Evolutionary conservation across 1,284 basidiomycete species (phyloP), one percentile per base, ranked within the genome.

Genomic region (Earliella scabrosa): DNA sequence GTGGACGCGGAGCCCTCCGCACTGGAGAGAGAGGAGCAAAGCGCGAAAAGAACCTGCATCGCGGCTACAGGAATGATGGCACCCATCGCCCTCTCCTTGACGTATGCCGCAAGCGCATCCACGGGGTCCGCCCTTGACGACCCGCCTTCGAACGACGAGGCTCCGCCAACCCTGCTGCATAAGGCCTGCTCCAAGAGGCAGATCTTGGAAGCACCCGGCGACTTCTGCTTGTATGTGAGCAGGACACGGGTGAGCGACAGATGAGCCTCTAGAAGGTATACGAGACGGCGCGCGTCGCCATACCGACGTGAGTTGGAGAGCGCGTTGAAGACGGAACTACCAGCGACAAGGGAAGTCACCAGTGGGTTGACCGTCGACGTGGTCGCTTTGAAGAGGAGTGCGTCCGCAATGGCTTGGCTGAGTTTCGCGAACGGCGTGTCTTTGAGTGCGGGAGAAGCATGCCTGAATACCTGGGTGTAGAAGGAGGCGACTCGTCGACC

Each of bases 281-380:
- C 81, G n/a, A 93, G 72, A 18, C 86, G 75, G 27, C 84, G 75
- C 0, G 86, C 85, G 64, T 95, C 92, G 7, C 82, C 82, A 59
- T 82, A 82, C 29, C 90, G 82, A 21, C 89, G 81, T 1, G 86
- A 77, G 11, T 77, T 73, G 61, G 86, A 83, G 23, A 95, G 73
- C 26, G 81, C 79, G 32, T 77, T 73, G 26, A 93, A 74, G 41
- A 87, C 74, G 29, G 83, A 79, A 16, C 79, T 77, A 5, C 86
- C 90, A 0, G 81, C 78, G 2, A 84, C 81, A 51, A 95, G 79
- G 23, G 83, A 80, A 0, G 85, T 80, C 45, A 94, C 80, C 20
- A 95, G 76, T 0, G 93, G 93, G 54, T 82, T 86, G 58, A 95
- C 84, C 2, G 88, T 86, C 0, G 89, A 86, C 11, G 85, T 84